Percentiles rank a stretch among this genome's conserved stretches.
Evolutionary conservation across 2,329 filamentous ascomycete species (phyloP).

Genomic region (Cadophora gregata): DNA sequence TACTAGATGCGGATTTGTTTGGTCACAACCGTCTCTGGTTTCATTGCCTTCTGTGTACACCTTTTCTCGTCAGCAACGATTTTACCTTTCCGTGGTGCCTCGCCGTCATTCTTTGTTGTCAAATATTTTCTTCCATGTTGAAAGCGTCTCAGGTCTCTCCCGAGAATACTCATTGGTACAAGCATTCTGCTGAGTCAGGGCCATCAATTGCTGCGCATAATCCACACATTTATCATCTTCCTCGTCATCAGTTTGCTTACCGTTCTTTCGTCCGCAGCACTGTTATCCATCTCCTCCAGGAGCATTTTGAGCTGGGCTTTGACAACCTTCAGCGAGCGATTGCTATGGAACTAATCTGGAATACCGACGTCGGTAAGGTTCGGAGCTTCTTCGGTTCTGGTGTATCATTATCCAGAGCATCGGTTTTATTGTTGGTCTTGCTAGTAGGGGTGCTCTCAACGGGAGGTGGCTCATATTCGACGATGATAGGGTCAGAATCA

Average conservation of each 20-base stretch:
- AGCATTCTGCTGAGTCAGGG: constrained; percentile 5
- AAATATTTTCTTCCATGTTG: neutral
- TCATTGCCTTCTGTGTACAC: neutral
- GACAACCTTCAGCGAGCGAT: constrained; percentile 35
- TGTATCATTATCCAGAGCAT: neutral
- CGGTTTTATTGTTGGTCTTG: neutral
- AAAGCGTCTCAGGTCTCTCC: neutral
- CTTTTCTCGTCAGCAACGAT: neutral
- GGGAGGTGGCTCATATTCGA: constrained; percentile 14
- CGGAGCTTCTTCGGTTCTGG: constrained; percentile 21
- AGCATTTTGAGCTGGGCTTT: constrained; percentile 32
- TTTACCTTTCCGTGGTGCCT: neutral
- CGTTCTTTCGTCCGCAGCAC: constrained; percentile 24
- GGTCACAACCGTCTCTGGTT: neutral
- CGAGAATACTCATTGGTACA: neutral
- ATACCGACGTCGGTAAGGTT: constrained; percentile 31
- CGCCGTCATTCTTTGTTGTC: neutral
- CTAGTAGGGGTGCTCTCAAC: neutral
- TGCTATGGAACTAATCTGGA: constrained; percentile 33
- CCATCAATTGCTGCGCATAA: constrained; percentile 8
- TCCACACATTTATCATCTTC: constrained; percentile 10
- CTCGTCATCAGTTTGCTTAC: neutral
- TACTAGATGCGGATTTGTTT: neutral
- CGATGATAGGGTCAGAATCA: constrained; percentile 23
- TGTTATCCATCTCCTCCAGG: constrained; percentile 40